Conservation (phyloP, 2,329 filamentous ascomycete species). For the Phaeosphaeria sp. region DNA sequence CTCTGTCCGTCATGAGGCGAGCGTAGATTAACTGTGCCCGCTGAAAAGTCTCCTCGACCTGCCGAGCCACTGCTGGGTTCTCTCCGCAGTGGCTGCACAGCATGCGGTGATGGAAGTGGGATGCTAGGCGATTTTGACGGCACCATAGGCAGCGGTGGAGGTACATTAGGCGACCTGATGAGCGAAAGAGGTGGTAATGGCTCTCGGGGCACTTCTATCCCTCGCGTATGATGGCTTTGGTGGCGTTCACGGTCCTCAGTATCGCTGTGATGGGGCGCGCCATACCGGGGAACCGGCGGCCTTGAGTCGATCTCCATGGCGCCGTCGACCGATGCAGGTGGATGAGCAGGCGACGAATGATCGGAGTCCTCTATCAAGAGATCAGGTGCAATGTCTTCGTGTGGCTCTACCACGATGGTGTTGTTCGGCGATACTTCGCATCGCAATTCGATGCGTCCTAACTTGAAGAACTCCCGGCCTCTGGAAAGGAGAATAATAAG, state of each 20-base stretch:
- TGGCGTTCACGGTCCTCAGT: constrained; percentile 22
- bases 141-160: constrained; percentile 14
- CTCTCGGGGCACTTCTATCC: constrained; percentile 25
- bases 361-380: constrained; percentile 26
- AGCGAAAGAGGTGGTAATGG: constrained; percentile 23
- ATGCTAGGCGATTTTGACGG: constrained; percentile 27
- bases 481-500: constrained; percentile 21
- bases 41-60: constrained; percentile 23
- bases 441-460: constrained; percentile 48
- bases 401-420: constrained; percentile 35
- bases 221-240: constrained; percentile 24
- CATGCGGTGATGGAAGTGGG: constrained; percentile 19
- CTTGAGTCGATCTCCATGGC: constrained; percentile 43
- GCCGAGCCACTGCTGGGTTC: constrained; percentile 18
- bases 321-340: constrained; percentile 3
- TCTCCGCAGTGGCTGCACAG: constrained; percentile 17
- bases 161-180: constrained; percentile 25
- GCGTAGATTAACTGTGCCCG: constrained; percentile 13
- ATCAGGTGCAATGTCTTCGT: constrained; percentile 28
- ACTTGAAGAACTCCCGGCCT: constrained; percentile 48
- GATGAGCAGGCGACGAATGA: constrained; percentile 21
- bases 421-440: constrained; percentile 37
- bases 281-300: constrained; percentile 22
- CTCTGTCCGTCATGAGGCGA: constrained; percentile 23
- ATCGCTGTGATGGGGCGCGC: constrained; percentile 22